Percentiles rank a stretch among this genome's conserved stretches.
Conservation (phyloP, 306 rosid species). For the Senna tora region DNA sequence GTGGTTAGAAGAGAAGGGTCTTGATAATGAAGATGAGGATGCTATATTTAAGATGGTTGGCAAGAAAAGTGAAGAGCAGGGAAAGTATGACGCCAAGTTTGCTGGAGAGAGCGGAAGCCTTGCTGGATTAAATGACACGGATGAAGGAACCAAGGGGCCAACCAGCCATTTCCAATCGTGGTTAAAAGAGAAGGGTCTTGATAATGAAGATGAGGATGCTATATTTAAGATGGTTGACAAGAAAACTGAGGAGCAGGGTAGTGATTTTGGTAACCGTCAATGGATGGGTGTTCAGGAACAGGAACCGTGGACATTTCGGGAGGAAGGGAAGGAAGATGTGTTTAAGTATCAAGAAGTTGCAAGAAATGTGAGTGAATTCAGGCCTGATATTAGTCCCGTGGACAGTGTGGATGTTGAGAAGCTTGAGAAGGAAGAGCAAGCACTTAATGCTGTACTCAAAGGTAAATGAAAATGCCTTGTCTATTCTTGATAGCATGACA, state of each 20-base stretch:
- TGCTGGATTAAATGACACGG: constrained; percentile 29
- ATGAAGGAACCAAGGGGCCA: neutral
- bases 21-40: constrained; percentile 46
- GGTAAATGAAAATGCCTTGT: constrained; percentile 43
- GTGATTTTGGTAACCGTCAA: constrained; percentile 33
- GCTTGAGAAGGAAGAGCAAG: constrained; percentile 68
- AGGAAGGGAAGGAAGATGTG: constrained; percentile 54
- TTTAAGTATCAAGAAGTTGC: constrained; percentile 49
- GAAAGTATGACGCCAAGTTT: constrained; percentile 54
- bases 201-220: constrained; percentile 45
- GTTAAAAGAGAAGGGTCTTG: constrained; percentile 49
- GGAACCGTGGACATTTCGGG: constrained; percentile 66
- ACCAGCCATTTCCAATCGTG: constrained; percentile 41
- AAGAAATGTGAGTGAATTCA: constrained; percentile 23
- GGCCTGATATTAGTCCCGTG: neutral
- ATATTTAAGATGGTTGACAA: constrained; percentile 46
- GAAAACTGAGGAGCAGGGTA: constrained; percentile 31
- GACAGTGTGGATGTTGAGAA: constrained; percentile 44
- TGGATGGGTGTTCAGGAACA: constrained; percentile 42
- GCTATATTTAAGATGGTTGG: constrained; percentile 47
- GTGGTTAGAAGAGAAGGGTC: constrained; percentile 51
- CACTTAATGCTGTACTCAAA: constrained; percentile 62
- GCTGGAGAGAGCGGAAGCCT: constrained; percentile 37
- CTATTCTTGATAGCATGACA: neutral
- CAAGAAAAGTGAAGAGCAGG: constrained; percentile 26